Base-by-base conservation (phyloP, 208 protist species). In the Acanthamoeba culbertsoni region DNA sequence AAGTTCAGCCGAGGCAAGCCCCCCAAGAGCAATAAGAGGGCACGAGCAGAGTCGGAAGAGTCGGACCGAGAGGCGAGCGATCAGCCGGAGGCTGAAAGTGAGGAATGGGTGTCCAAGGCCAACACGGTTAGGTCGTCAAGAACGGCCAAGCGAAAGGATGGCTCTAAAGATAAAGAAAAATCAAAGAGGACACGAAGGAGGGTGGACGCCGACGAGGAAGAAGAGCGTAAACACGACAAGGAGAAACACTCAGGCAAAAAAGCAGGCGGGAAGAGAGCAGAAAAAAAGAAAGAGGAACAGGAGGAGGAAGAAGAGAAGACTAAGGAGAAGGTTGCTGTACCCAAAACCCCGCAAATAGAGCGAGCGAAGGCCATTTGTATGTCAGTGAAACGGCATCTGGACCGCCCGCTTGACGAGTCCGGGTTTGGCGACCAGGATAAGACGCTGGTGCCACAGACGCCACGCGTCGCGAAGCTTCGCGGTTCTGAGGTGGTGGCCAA, bases 401-500 rank as follows among this genome's bases (percentile, higher is more conserved):
- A 43, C 4, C 48, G 57, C 14, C 82, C 82, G 20, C 35, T 90
- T 26, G 82, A 90, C 16, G 31, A n/a, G 53, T 37, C 77, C 0
- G 53, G 26, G 57, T 8, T n/a, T 1, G 48, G 26, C 26, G 48
- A 65, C 23, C 37, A 65, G 16, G n/a, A 77, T 12, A 40, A 14
- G 35, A 57, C 31, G 45, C 14, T 48, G 37, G 45, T 90, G 82
- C 82, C 82, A 5, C 48, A 90, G 48, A 90, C 82, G n/a, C 82
- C 82, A 1, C 45, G 57, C 51, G 37, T 68, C 2, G 23, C 48
- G 48, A 90, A 90, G 57, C 33, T 68, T 16, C 45, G 57, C n/a
- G 82, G 82, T 33, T 65, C 14, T n/a, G 71, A 82, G 71, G 42
- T 82, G 42, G 57, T 90, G 35, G 82, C 82, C 48, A 90, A 90